Conservation (phyloP, 108 stramenopile species). For the Cylindrotheca closterium region DNA sequence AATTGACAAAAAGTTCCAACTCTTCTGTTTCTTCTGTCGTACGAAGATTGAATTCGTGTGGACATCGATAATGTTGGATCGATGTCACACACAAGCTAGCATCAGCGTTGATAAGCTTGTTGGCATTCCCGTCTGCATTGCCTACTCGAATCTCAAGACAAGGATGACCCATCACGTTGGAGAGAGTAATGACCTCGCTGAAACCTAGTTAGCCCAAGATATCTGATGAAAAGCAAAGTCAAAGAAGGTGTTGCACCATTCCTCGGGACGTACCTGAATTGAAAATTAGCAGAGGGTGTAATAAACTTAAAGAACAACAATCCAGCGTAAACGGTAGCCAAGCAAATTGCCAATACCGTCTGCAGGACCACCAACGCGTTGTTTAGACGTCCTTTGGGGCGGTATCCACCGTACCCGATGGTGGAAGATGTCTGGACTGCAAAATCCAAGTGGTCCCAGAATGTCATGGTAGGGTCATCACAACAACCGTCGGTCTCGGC, state of each 20-base stretch:
- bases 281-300: not conserved
- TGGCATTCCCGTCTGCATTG: slow-evolving; percentile 12
- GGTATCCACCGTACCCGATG: slow-evolving; percentile 14
- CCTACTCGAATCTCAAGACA: slow-evolving; percentile 17
- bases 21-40: not conserved
- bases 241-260: no score
- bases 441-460: slow-evolving; percentile 8
- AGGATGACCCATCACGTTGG: slow-evolving; percentile 14
- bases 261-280: no score
- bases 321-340: slow-evolving; percentile 9
- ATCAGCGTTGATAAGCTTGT: not conserved
- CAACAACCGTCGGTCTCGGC: slow-evolving; percentile 14
- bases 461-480: slow-evolving; percentile 9
- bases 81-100: not conserved
- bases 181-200: slow-evolving; percentile 10
- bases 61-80: not conserved
- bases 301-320: slow-evolving; percentile 17
- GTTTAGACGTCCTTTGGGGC: slow-evolving; percentile 3
- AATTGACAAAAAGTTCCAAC: not conserved
- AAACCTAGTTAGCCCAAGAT: no score
- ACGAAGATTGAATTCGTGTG: not conserved
- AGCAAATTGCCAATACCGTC: not conserved
- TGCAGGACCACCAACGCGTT: slow-evolving; percentile 18
- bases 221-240: no score
- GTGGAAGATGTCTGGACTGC: slow-evolving; percentile 14